These are phyloP conservation scores for Tricholoma hemisulphureum DNA, from an alignment of 768 basidiomycete species.

Conservation along the genomic window DNA sequence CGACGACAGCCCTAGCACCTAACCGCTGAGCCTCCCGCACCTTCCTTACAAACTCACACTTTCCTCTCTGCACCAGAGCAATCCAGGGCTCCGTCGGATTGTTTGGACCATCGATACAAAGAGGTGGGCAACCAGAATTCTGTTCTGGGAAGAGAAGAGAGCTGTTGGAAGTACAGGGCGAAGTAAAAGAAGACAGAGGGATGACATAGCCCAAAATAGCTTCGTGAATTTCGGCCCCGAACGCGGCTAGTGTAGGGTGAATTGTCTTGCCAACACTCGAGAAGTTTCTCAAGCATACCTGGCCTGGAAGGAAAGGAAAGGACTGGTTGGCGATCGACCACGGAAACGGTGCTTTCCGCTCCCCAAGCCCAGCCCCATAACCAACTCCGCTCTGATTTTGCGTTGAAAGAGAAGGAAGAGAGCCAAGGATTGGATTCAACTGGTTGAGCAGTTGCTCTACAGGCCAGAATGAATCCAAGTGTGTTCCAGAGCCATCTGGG, in stretches of 20 bases:
- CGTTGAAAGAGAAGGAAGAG: constrained; percentile 26
- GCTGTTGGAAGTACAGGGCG: constrained; percentile 43
- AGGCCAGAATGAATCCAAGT: constrained; percentile 17
- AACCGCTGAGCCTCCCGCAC: constrained; percentile 67
- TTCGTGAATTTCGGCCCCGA: constrained; percentile 70
- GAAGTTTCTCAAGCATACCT: constrained; percentile 29
- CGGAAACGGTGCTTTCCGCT: constrained; percentile 65
- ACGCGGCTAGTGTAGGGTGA: constrained; percentile 47
- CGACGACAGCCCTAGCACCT: constrained; percentile 87
- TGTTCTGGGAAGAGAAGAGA: constrained; percentile 20
- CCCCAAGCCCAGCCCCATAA: constrained; percentile 70
- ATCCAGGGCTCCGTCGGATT: constrained; percentile 80
- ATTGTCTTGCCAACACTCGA: background rate
- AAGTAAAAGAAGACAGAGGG: constrained; percentile 63
- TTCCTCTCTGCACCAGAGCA: constrained; percentile 85
- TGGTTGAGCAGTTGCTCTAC: constrained; percentile 22
- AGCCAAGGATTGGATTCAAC: constrained; percentile 23
- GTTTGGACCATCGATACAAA: constrained; percentile 57
- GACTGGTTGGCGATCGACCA: constrained; percentile 72
- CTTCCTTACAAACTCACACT: constrained; percentile 91
- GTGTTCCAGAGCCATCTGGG: constrained; percentile 25
- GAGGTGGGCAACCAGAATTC: constrained; percentile 66
- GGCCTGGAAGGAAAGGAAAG: constrained; percentile 70
- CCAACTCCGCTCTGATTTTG: constrained; percentile 54
- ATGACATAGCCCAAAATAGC: constrained; percentile 71